These are phyloP conservation scores for Syncephalastrum contaminatum DNA, from an alignment of 371 early-diverging fungal species.

Conservation along the genomic window DNA sequence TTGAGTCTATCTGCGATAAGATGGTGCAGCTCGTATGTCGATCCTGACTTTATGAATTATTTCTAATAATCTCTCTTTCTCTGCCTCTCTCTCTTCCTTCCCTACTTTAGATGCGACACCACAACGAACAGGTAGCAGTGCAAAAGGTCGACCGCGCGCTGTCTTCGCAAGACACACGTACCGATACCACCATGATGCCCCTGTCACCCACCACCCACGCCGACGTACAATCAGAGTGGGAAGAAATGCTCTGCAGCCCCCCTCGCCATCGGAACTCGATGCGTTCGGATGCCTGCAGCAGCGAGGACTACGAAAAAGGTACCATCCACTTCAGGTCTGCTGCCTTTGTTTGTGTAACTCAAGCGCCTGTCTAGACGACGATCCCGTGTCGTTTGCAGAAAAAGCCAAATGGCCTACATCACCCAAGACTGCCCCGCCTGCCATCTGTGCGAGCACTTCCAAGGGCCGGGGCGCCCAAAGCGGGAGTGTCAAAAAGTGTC, in stretches of 20 bases:
- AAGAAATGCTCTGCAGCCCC: constrained; percentile 5
- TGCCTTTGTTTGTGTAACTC: not conserved
- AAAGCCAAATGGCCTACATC: not conserved
- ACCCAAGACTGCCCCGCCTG: not conserved
- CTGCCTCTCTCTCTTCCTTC: too few species aligned
- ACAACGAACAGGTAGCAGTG: not conserved
- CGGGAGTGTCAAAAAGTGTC: constrained; percentile 47
- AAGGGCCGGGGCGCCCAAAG: not conserved
- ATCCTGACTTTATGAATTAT: too few species aligned
- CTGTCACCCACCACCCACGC: not conserved
- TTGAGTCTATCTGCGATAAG: constrained; percentile 35
- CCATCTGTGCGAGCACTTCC: not conserved
- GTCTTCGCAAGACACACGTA: too few species aligned
- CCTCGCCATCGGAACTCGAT: not conserved
- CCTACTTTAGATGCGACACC: not conserved
- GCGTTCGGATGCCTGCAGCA: constrained; percentile 6
- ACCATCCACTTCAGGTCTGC: too few species aligned
- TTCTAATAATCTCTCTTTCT: too few species aligned
- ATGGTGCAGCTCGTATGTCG: constrained; percentile 39
- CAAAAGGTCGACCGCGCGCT: not conserved
- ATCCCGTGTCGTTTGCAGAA: constrained; percentile 3
- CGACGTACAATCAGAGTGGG: not conserved
- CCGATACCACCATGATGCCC: too few species aligned
- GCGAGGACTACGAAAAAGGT: not conserved
- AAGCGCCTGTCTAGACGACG: constrained; percentile 4